Evolutionary conservation across 495 filamentous ascomycete species (phyloP).

Genomic region (Hyphodiscus hymeniophilus): DNA sequence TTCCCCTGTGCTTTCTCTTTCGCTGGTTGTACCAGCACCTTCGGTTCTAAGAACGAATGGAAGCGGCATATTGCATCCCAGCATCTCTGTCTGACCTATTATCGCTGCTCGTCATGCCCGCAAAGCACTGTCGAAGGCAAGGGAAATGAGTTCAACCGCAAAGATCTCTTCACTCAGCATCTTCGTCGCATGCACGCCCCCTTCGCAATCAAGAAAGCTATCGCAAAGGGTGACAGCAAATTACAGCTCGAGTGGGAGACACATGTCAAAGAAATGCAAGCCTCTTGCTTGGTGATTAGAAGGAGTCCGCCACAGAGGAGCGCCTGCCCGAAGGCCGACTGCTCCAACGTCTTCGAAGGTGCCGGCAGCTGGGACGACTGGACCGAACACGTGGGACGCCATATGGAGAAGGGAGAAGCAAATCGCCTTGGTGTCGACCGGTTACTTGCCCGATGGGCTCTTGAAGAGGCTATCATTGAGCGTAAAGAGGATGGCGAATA

Average conservation of each 20-base stretch:
- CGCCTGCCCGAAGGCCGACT: conserved; percentile 62
- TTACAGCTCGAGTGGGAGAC: conserved; percentile 45
- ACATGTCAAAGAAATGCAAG: conserved; percentile 51
- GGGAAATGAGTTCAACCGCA: conserved; percentile 53
- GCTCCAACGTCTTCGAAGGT: conserved; percentile 58
- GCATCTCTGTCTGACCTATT: conserved; percentile 78
- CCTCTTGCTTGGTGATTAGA: conserved; percentile 60
- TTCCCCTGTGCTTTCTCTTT: conserved; percentile 81
- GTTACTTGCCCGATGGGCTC: conserved; percentile 45
- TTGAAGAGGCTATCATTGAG: conserved; percentile 50
- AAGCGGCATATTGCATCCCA: conserved; percentile 87
- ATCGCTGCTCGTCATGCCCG: conserved; percentile 69
- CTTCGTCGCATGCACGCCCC: conserved; percentile 65
- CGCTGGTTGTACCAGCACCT: conserved; percentile 78
- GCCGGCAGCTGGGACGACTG: conserved; percentile 74
- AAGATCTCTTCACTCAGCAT: conserved; percentile 76
- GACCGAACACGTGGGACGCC: conserved; percentile 87
- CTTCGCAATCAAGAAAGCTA: conserved; percentile 32
- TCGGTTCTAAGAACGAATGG: conserved; percentile 96
- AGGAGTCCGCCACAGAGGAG: conserved; percentile 59
- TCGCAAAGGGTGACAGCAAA: conserved; percentile 42
- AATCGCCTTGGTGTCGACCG: conserved; percentile 40
- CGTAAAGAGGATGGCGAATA: conserved; percentile 41
- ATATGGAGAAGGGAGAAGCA: conserved; percentile 65
- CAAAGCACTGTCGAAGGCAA: conserved; percentile 51